These are phyloP conservation scores for Wickerhamomyces canadensis DNA, from an alignment of 805 yeast genomes.

Conservation along the genomic window DNA sequence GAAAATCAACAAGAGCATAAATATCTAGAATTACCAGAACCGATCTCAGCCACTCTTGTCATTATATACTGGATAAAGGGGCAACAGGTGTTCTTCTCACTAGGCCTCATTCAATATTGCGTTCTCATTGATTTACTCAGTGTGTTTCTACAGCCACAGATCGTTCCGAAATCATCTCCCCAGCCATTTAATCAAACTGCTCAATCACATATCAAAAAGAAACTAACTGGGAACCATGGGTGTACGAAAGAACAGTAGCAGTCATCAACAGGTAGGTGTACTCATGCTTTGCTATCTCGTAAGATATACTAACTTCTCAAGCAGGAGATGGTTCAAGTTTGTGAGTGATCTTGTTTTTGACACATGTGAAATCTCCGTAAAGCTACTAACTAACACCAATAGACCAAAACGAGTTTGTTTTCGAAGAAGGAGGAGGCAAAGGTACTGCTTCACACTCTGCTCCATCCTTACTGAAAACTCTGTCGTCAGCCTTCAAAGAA, in stretches of 20 bases:
- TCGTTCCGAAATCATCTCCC: background rate
- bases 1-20: too few species aligned
- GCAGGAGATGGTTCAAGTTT: conserved; percentile 36
- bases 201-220: background rate
- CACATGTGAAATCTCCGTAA: background rate
- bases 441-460: conserved; percentile 51
- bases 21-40: too few species aligned
- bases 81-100: too few species aligned
- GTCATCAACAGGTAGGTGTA: conserved; percentile 18
- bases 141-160: too few species aligned
- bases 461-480: conserved; percentile 22
- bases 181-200: background rate
- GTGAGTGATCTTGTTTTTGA: conserved; percentile 16
- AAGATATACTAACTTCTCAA: conserved; percentile 1
- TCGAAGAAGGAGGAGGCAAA: conserved; percentile 64
- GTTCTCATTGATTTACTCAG: too few species aligned
- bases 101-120: too few species aligned
- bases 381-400: background rate
- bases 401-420: conserved; percentile 51
- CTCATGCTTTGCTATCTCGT: background rate
- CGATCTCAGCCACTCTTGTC: too few species aligned
- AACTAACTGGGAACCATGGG: too few species aligned
- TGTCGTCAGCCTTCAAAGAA: conserved; percentile 24
- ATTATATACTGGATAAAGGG: too few species aligned
- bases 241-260: conserved; percentile 8